phyloP scores from a whole-genome alignment of 768 basidiomycete genomes.

The Leucosporidium scottii region DNA sequence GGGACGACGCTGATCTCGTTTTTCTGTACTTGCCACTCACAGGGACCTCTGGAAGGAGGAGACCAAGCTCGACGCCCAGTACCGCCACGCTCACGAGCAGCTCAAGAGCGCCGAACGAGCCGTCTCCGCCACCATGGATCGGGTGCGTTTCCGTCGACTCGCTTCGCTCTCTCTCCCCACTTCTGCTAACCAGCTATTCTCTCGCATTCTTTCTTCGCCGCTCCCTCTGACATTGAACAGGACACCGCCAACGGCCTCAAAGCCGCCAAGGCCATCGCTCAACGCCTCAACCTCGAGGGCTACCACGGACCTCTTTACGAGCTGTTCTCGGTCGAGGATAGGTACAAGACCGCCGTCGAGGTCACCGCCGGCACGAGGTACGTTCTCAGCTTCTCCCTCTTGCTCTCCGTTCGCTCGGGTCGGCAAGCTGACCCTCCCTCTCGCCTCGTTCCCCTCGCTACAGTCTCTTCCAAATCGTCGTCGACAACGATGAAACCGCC shows the following conservation, averaged over 20 bases:
- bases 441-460: too few species aligned
- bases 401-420: neutral
- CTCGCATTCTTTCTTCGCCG: too few species aligned
- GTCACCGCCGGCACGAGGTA: conserved; percentile 93
- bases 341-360: conserved; percentile 87
- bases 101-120: conserved; percentile 69
- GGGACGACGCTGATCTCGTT: too few species aligned
- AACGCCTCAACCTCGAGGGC: conserved; percentile 64
- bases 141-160: conserved; percentile 51
- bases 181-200: too few species aligned
- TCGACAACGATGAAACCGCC: conserved; percentile 92
- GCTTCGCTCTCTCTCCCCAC: too few species aligned
- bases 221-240: conserved; percentile 45
- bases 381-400: conserved; percentile 6
- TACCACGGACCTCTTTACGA: conserved; percentile 93
- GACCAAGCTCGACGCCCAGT: conserved; percentile 70
- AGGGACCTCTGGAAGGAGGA: conserved; percentile 89
- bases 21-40: too few species aligned
- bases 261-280: conserved; percentile 76
- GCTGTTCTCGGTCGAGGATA: conserved; percentile 83
- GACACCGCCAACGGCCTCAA: conserved; percentile 84
- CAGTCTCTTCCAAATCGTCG: conserved; percentile 94
- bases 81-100: conserved; percentile 70
- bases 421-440: neutral
- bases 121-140: conserved; percentile 90